Conservation (phyloP, 176 grass and related monocot genomes). For the Typha latifolia region DNA sequence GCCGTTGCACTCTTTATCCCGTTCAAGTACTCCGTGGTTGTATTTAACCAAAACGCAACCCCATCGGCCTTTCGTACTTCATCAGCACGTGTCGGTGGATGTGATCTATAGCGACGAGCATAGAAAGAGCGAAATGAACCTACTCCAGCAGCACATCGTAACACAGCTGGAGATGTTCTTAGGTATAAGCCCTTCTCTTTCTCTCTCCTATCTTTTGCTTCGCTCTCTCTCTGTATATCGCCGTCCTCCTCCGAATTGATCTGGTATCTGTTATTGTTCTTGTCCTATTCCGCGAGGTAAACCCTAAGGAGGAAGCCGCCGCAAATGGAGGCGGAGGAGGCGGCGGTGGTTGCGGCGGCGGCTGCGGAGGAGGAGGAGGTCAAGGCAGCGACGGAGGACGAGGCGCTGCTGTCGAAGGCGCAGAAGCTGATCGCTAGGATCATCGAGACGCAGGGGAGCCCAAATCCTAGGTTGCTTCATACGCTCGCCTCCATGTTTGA, state of each 20-base stretch:
- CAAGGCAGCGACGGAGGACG: constrained; percentile 29
- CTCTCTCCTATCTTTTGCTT: neutral
- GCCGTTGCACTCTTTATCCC: neutral
- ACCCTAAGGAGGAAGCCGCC: neutral
- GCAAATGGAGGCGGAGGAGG: constrained; percentile 16
- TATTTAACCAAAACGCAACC: neutral
- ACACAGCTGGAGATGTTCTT: neutral
- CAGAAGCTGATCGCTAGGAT: constrained; percentile 46
- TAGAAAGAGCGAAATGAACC: neutral
- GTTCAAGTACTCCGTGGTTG: neutral
- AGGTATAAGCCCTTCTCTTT: neutral
- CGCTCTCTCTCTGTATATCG: neutral
- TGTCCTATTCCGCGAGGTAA: neutral
- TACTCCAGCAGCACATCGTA: neutral
- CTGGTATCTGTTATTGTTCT: neutral
- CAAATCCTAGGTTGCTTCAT: constrained; percentile 75
- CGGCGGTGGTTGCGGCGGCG: neutral
- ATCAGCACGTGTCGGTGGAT: too few species aligned
- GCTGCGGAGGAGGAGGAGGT: neutral
- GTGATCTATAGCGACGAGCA: too few species aligned
- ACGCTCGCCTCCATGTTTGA: constrained; percentile 85
- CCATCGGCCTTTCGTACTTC: too few species aligned
- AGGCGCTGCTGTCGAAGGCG: constrained; percentile 43
- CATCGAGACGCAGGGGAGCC: constrained; percentile 44
- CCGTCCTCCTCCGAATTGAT: neutral